Conservation (phyloP, 441 rosid genomes). For the Theobroma grandiflorum region DNA sequence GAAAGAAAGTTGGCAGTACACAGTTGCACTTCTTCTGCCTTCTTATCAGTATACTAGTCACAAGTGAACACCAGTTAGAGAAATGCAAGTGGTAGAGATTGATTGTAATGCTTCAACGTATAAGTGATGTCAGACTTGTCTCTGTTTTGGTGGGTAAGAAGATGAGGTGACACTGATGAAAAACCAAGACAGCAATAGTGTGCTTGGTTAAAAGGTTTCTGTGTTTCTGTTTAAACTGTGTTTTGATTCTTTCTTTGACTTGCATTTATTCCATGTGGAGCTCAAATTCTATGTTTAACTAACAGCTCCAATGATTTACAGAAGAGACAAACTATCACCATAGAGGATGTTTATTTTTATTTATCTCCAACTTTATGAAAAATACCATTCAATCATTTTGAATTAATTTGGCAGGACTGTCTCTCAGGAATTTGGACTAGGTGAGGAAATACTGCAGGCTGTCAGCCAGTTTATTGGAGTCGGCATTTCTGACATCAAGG, state of each 20-base stretch:
- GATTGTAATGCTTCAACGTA: not conserved
- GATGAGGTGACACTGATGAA: not conserved
- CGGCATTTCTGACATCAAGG: constrained; percentile 63
- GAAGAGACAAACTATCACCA: not conserved
- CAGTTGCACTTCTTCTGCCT: constrained; percentile 14
- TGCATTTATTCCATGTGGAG: not conserved
- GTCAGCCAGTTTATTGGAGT: constrained; percentile 67
- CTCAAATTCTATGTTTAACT: not conserved
- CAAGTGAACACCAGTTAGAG: not conserved
- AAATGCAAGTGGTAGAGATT: constrained; percentile 4
- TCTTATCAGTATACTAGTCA: not conserved
- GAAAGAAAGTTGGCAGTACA: not conserved
- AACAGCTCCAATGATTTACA: not conserved
- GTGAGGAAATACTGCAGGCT: constrained; percentile 56
- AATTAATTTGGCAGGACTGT: constrained; percentile 58
- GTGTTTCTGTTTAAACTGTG: not conserved
- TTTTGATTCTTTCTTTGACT: not conserved
- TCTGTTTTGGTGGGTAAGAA: not conserved
- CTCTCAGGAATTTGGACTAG: constrained; percentile 64
- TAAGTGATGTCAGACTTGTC: not conserved
- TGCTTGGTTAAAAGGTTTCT: not conserved
- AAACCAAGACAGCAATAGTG: not conserved
- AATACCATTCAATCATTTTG: constrained; percentile 15
- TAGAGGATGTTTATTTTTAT: constrained; percentile 6
- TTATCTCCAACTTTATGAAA: not conserved